These are phyloP conservation scores for Candida glaebosa DNA, from an alignment of 805 yeast genomes.

Conservation along the genomic window DNA sequence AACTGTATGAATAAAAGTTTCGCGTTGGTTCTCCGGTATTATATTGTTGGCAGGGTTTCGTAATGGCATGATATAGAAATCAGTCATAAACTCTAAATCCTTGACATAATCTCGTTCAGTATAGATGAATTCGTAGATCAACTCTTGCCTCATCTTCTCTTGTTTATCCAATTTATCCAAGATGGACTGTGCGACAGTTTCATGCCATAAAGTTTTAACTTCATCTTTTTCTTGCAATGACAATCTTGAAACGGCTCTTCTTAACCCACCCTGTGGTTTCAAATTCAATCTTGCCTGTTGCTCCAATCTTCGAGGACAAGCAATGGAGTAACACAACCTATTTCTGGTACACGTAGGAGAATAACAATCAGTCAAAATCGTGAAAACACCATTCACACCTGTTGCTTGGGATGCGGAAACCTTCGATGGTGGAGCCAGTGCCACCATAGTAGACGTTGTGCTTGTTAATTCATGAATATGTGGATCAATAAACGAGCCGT, in stretches of 20 bases:
- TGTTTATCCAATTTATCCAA: slow-evolving; percentile 75
- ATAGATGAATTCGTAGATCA: slow-evolving; percentile 87
- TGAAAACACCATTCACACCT: slow-evolving; percentile 85
- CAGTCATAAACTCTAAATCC: slow-evolving; percentile 88
- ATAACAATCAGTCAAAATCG: slow-evolving; percentile 88
- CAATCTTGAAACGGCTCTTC: slow-evolving; percentile 66
- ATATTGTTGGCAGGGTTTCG: slow-evolving; percentile 70
- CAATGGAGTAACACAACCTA: slow-evolving; percentile 85
- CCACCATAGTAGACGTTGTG: slow-evolving; percentile 15
- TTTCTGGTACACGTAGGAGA: slow-evolving; percentile 95
- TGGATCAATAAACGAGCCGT: slow-evolving; percentile 25
- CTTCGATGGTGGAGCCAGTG: slow-evolving; percentile 11
- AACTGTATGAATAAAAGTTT: slow-evolving; percentile 85
- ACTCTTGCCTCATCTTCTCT: slow-evolving; percentile 91
- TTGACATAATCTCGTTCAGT: slow-evolving; percentile 95
- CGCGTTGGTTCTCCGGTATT: slow-evolving; percentile 85
- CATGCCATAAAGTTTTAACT: slow-evolving; percentile 87
- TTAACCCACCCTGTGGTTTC: slow-evolving; percentile 83
- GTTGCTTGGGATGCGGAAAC: slow-evolving; percentile 19
- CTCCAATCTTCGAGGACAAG: slow-evolving; percentile 93
- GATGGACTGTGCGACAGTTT: slow-evolving; percentile 77
- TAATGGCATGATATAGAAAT: slow-evolving; percentile 89
- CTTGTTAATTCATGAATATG: slow-evolving; percentile 13
- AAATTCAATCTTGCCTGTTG: slow-evolving; percentile 90
- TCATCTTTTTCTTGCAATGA: slow-evolving; percentile 69